Base-by-base conservation (phyloP, 352 stramenopile species). In the Phytophthora chlamydospora region DNA sequence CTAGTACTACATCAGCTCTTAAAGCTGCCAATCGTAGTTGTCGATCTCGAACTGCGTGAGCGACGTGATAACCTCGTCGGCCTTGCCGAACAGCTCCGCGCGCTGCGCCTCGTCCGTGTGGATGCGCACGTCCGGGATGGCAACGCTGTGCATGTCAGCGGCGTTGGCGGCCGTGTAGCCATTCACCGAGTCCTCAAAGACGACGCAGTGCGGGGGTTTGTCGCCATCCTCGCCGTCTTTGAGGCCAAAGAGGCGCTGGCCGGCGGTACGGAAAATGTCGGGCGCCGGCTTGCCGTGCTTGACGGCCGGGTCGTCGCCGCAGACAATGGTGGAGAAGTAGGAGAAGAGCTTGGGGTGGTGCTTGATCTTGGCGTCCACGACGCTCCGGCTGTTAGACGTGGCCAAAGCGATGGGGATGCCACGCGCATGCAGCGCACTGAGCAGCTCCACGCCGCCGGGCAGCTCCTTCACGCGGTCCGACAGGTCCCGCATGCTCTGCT, bases 121-220 rank as follows among this genome's bases (percentile, higher is more conserved):
- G 54, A 91, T 86, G 38, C 85, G 80, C 8, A 80, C 53, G 51
- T 95, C 85, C 0, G 83, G 85, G 33, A 95, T 69, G 24, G 83
- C 83, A 38, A 95, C 78, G 13, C 76, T 83, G 59, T 85, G 73
- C 85, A 93, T 93, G 6, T 53, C 72, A 2, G 85, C 85, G 2
- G 71, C 69, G 13, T 89, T 89, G 0, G 76, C 83, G 4, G 83
- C 83, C 21, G 71, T 72, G 16, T 91, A 82, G 19, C 85, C 85
- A 29, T 83, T 76, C 13, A 87, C 65, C 32, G 85, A 91, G 70
- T 94, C 85, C 45, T 94, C 85, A 46, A 93, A 90, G 49, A 92
- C 80, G 51, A 92, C 63, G 53, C 76, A 92, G 36, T 67, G 63
- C n/a, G 76, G 71, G 32, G 52, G 42, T 13, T 66, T 64, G 29